Evolutionary conservation across 371 early-diverging fungal genomes (phyloP).

Genomic region (Mucor mucedo): DNA sequence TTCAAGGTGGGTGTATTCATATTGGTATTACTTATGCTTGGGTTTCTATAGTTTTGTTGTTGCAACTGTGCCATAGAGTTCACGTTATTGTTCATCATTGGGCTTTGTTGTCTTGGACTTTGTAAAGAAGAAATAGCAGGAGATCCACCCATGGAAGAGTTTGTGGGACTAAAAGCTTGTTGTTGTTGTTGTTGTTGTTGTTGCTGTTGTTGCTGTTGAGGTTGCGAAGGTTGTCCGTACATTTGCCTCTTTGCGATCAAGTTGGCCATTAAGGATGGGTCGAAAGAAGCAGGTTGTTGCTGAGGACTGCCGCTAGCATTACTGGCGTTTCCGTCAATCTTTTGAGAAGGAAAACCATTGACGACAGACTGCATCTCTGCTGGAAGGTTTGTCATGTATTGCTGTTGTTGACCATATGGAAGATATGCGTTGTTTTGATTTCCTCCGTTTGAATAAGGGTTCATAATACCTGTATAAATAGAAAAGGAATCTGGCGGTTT

Average conservation of each 20-base stretch:
- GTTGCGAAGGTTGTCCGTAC: conserved; percentile 19
- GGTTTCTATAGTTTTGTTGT: conserved; percentile 9
- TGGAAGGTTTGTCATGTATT: conserved; percentile 39
- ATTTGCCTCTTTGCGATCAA: conserved; percentile 33
- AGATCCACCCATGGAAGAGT: conserved; percentile 17
- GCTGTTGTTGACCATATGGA: conserved; percentile 29
- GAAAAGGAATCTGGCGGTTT: neutral
- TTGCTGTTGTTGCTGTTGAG: conserved; percentile 8
- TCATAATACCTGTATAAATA: conserved; percentile 24
- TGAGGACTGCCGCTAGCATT: conserved; percentile 20
- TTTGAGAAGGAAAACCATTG: conserved; percentile 15
- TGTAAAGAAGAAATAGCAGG: conserved; percentile 21
- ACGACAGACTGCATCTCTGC: conserved; percentile 32
- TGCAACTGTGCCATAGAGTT: conserved; percentile 10
- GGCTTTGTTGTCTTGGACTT: conserved; percentile 19
- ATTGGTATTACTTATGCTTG: conserved; percentile 13
- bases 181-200: conserved; percentile 12
- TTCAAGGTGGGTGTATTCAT: conserved; percentile 1
- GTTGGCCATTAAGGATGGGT: conserved; percentile 23
- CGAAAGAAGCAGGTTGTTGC: conserved; percentile 22
- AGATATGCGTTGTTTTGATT: conserved; percentile 40
- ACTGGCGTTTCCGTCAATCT: conserved; percentile 9
- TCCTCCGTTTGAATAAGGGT: conserved; percentile 36
- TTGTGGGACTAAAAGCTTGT: conserved; percentile 11
- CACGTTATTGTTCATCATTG: conserved; percentile 20